Percentiles rank a stretch among this genome's conserved stretches.
Evolutionary conservation across 192 early-diverging fungal species (phyloP).

Genomic region (Oehlia diaphana): DNA sequence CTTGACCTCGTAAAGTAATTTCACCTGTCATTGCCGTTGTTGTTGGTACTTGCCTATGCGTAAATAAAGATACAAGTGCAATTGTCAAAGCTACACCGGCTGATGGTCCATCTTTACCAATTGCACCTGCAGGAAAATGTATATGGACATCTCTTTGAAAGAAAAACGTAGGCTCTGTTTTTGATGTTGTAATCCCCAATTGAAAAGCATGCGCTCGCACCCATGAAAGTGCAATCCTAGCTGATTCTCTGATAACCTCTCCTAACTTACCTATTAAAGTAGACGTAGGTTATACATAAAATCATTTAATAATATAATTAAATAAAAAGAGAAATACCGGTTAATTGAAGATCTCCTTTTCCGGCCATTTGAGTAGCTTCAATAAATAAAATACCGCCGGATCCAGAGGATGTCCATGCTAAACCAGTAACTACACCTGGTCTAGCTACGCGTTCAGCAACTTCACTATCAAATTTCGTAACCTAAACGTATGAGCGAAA

Average conservation of each 20-base stretch:
- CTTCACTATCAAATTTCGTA: conserved; percentile 66
- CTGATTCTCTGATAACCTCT: conserved; percentile 85
- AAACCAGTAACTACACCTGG: conserved; percentile 85
- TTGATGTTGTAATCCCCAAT: conserved; percentile 50
- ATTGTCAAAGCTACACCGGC: conserved; percentile 71
- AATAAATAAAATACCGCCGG: conserved; percentile 76
- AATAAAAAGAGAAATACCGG: conserved; percentile 43
- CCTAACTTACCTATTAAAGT: conserved; percentile 64
- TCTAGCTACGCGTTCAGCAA: conserved; percentile 58
- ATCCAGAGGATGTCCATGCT: conserved; percentile 73
- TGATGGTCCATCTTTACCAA: conserved; percentile 83
- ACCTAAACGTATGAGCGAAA: conserved; percentile 29
- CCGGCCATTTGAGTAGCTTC: conserved; percentile 78
- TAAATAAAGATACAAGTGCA: conserved; percentile 77
- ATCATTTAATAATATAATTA: background rate
- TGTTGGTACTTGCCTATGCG: conserved; percentile 50
- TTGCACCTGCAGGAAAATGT: conserved; percentile 81
- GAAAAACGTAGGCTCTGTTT: conserved; percentile 47
- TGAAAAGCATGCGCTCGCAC: conserved; percentile 67
- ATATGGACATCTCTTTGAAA: conserved; percentile 77
- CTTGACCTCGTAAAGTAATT: conserved; percentile 78
- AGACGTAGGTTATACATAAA: background rate
- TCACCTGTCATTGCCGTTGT: conserved; percentile 85
- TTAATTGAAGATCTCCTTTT: conserved; percentile 65
- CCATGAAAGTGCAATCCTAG: conserved; percentile 76